phyloP scores from a whole-genome alignment of 2,329 filamentous ascomycete species.

The Neocatenulostroma microsporum region DNA sequence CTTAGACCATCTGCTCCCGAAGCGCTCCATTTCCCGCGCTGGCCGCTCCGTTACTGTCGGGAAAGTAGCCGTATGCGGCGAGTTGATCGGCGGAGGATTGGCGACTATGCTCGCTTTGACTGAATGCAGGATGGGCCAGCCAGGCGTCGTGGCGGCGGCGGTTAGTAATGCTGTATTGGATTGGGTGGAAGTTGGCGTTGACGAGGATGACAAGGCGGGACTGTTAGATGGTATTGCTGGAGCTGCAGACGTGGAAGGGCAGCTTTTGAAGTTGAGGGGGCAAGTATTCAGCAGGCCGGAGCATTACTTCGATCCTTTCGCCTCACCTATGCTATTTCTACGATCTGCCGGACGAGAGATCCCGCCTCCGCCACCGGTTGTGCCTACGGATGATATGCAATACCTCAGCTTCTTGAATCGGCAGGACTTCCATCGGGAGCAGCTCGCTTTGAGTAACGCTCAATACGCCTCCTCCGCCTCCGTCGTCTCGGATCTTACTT shows the following conservation, averaged over 20 bases:
- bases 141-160: constrained; percentile 38
- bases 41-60: constrained; percentile 24
- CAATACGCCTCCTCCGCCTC: no score
- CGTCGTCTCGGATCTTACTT: not conserved
- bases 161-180: constrained; percentile 42
- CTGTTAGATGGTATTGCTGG: constrained; percentile 6
- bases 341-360: constrained; percentile 34
- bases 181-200: constrained; percentile 33
- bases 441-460: no score
- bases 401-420: constrained; percentile 15
- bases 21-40: constrained; percentile 18
- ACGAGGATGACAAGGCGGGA: constrained; percentile 25
- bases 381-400: constrained; percentile 27
- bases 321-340: constrained; percentile 45
- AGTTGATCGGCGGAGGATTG: constrained; percentile 42
- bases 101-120: constrained; percentile 45
- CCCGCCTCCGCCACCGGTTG: constrained; percentile 10
- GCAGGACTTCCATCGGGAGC: not conserved
- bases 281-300: constrained; percentile 36
- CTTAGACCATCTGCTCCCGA: constrained; percentile 30
- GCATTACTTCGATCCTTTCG: constrained; percentile 44
- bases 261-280: constrained; percentile 29
- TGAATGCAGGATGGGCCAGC: constrained; percentile 37
- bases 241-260: not conserved
- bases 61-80: constrained; percentile 39